Base-by-base conservation (phyloP, 495 filamentous ascomycete species). In the Aspergillus avenaceus region DNA sequence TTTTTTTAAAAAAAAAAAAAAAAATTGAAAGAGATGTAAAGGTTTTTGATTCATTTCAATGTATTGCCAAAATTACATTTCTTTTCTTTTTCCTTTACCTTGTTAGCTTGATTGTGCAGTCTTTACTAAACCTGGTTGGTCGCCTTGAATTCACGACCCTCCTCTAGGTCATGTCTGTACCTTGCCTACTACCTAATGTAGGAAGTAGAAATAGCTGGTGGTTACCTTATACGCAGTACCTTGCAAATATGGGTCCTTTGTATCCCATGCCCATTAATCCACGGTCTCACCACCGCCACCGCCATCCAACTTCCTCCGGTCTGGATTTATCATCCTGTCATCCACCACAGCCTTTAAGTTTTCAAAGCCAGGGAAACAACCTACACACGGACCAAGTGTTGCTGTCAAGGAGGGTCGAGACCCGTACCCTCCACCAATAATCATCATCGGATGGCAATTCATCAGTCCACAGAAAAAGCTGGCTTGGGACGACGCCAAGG, bases 351-450 rank as follows among this genome's bases (percentile, higher is more conserved):
- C 34, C 34, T 38, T 38, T 19, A 38, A 18, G 16, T 38, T 38
- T 38, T 19, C 16, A 38, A 5, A 2, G 34, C 12, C 26, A 11
- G 27, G 16, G 14, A 45, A 31, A 45, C 26, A 45, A 45, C 16
- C 12, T 26, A 51, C 50, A 58, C 55, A 58, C 48, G 45, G 53
- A 52, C 50, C 47, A 53, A 54, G 47, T 34, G 55, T 58, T 53
- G 55, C 45, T 54, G 42, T 47, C 43, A 42, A 31, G 38, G 50
- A 32, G 41, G 47, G 55, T 54, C 55, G 41, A 31, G 55, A 53
- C 50, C 55, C 43, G 26, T 12, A 16, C 28, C 44, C 28, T 22
- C 51, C 45, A 18, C 49, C 49, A 52, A 52, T 52, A 4, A 36
- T 21, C 45, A 14, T 40, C 45, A 43, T 45, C 29, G 45, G 32